These are phyloP conservation scores for Picea abies DNA, from an alignment of 83 land plant genomes.

Conservation along the genomic window DNA sequence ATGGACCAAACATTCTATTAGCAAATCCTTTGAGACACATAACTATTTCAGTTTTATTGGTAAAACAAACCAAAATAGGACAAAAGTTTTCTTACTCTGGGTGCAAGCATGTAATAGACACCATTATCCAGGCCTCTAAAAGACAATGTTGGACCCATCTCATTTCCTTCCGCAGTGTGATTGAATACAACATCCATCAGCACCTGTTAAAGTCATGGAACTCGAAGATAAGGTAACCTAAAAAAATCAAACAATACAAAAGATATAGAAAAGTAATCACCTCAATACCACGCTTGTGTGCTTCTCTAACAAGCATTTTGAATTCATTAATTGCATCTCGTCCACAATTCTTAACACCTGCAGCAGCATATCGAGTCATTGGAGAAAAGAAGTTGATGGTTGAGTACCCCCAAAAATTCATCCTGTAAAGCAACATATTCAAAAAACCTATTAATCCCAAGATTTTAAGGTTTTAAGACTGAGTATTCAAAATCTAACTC, in stretches of 20 bases:
- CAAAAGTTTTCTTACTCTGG: conserved; percentile 51
- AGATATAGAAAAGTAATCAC: conserved; percentile 30
- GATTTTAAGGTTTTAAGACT: no score
- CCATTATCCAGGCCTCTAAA: conserved; percentile 93
- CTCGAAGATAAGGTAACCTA: background rate
- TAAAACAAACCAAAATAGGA: background rate
- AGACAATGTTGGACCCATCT: conserved; percentile 92
- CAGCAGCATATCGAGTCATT: conserved; percentile 93
- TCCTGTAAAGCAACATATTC: conserved; percentile 36
- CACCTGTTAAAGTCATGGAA: conserved; percentile 46
- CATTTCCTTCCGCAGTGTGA: conserved; percentile 99
- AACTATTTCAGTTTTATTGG: background rate
- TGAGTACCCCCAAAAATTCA: conserved; percentile 99
- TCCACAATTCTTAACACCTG: conserved; percentile 80
- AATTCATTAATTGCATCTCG: conserved; percentile 85
- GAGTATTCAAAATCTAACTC: no score
- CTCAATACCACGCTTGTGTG: conserved; percentile 98
- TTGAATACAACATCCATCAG: conserved; percentile 97
- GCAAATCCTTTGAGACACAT: background rate
- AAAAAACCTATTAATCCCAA: no score
- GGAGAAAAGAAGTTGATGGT: conserved; percentile 96
- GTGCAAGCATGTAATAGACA: conserved; percentile 95
- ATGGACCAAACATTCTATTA: background rate
- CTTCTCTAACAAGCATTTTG: conserved; percentile 89
- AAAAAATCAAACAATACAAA: background rate